Percentiles rank a stretch among this genome's conserved stretches.
These are phyloP conservation scores for Drechslerella coelobrocha DNA, from an alignment of 2,329 filamentous ascomycete species.

Conservation along the genomic window DNA sequence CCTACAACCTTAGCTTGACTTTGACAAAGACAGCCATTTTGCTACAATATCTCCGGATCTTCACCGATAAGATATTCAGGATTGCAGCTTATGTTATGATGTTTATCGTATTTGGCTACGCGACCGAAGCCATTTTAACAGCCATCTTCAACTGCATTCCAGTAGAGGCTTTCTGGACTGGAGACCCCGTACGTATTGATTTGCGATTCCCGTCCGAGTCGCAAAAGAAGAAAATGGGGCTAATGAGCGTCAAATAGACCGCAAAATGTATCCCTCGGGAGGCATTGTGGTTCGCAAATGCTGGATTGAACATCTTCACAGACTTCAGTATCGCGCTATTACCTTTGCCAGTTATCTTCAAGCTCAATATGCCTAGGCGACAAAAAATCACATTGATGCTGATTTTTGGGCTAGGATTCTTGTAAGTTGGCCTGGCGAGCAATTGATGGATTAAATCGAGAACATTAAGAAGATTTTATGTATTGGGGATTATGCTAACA, in stretches of 20 bases:
- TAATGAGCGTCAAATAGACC: constrained; percentile 19
- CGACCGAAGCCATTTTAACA: constrained; percentile 53
- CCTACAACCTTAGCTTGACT: constrained; percentile 42
- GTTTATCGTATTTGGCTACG: constrained; percentile 53
- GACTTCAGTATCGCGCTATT: constrained; percentile 56
- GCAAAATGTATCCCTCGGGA: constrained; percentile 55
- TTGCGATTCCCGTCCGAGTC: neutral
- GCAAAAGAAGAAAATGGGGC: neutral
- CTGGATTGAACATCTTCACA: constrained; percentile 54
- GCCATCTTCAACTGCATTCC: constrained; percentile 55
- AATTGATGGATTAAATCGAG: neutral
- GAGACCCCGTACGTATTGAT: constrained; percentile 45
- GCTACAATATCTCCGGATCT: constrained; percentile 55
- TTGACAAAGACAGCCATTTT: constrained; percentile 55
- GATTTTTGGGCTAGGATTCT: constrained; percentile 60
- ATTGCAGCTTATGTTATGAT: constrained; percentile 53
- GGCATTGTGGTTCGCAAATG: constrained; percentile 55
- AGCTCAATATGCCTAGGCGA: constrained; percentile 59
- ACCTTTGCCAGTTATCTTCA: constrained; percentile 60
- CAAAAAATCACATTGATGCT: constrained; percentile 61
- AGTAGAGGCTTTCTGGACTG: constrained; percentile 53
- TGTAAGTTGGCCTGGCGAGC: constrained; percentile 55
- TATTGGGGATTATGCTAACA: neutral
- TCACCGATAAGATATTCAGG: constrained; percentile 52
- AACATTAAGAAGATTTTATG: constrained; percentile 1